Evolutionary conservation across 2,329 filamentous ascomycete genomes (phyloP).

Genomic region (Ascochyta pisi): DNA sequence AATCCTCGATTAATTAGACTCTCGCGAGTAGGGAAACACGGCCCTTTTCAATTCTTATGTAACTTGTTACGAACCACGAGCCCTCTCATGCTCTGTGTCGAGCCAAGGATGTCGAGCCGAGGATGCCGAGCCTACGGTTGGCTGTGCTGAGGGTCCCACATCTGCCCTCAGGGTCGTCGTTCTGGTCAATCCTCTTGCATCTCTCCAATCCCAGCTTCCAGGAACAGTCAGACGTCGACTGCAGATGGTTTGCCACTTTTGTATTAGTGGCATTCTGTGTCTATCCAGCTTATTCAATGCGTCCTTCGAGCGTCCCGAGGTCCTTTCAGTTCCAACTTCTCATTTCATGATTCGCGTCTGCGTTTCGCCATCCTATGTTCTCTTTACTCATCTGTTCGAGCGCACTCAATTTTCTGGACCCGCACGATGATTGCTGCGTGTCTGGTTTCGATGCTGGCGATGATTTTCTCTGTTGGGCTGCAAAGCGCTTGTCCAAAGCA

Average conservation of each 20-base stretch:
- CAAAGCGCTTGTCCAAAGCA: constrained; percentile 38
- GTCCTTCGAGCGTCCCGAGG: not conserved
- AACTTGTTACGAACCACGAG: not conserved
- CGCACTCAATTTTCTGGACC: constrained; percentile 32
- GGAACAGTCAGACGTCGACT: no score
- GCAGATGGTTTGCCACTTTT: no score
- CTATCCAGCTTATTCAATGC: not conserved
- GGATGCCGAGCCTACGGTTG: not conserved
- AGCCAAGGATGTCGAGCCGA: not conserved
- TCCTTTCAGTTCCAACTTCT: constrained; percentile 34
- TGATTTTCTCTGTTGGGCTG: constrained; percentile 26
- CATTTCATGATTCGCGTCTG: constrained; percentile 37
- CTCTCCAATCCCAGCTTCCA: no score
- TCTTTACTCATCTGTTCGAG: constrained; percentile 41
- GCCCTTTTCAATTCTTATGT: not conserved
- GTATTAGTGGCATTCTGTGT: not conserved
- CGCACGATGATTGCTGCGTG: constrained; percentile 4
- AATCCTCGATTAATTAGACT: not conserved
- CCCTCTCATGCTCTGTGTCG: not conserved
- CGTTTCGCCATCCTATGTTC: constrained; percentile 41
- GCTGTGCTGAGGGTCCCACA: not conserved
- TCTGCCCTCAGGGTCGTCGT: not conserved
- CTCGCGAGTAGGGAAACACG: not conserved
- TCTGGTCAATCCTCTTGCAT: not conserved
- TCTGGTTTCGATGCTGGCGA: constrained; percentile 7